Base-by-base conservation (phyloP, 305 asterid species). In the Salvia sclarea region DNA sequence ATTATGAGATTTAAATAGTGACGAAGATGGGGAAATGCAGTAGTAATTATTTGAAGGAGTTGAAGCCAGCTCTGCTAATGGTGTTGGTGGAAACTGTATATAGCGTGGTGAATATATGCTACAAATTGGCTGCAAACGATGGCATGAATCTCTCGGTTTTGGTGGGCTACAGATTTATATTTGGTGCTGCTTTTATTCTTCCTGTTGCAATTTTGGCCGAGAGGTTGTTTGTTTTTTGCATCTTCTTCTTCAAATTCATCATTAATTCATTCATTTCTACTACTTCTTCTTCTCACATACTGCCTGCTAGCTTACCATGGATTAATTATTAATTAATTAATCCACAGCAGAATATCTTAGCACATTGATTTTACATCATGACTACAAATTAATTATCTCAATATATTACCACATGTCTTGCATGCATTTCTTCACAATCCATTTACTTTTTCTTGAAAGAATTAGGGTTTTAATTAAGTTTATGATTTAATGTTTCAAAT, bases 131-230 rank as follows among this genome's bases (percentile, higher is more conserved):
- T 16, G 47, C 77, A 1, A 64, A 79, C 8, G 84, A 82, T 49
- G 86, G 82, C 3, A 82, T 82, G 86, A 71, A 28, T 18, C 72
- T 79, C 55, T 47, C 79, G 2, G 9, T 82, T 14, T 47, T 82
- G 64, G 82, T 82, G 38, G 82, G 61, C 62, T 82, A 82, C 69
- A 66, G 86, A 72, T 82, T 79, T 17, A 31, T 77, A 69, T 79
- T 82, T 44, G 79, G 79, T 20, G 80, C 82, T 14, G 74, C 79
- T 74, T 74, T 79, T 49, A 82, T 79, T 24, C 52, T 72, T 49
- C 86, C 86, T 14, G 8, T 82, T 22, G 82, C 86, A 1, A 43
- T 68, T n/a, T 55, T 79, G 9, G 57, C 14, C 28, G 82, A 82
- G 59, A 82, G 84, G 86, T 82, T 48, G 33, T n/a, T 6, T n/a